These are phyloP conservation scores for Wickerhamiella sergipiensis DNA, from an alignment of 805 yeast species.

Conservation along the genomic window DNA sequence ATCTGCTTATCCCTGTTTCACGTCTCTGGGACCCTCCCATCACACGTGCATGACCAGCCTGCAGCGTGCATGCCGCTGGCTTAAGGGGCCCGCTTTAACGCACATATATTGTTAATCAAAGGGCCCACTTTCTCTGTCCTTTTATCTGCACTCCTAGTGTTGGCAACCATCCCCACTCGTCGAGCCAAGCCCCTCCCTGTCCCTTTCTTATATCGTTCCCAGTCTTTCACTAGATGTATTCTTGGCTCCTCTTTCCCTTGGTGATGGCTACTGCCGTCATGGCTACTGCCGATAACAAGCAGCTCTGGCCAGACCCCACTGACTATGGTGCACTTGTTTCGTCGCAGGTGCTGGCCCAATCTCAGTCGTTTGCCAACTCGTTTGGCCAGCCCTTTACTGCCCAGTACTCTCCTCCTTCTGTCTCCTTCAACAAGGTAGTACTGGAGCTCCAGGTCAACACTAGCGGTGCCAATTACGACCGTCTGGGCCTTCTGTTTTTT, in stretches of 20 bases:
- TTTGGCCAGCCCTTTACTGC: conserved; percentile 23
- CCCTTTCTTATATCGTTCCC: not conserved
- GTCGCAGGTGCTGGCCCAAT: conserved; percentile 10
- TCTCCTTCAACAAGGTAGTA: conserved; percentile 25
- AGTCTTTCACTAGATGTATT: not conserved
- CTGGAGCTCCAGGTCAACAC: conserved; percentile 23
- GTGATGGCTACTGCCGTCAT: not conserved
- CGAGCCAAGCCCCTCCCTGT: not conserved
- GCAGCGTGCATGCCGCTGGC: not conserved
- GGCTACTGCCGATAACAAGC: not conserved
- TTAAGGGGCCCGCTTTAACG: not conserved
- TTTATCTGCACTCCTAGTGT: not conserved
- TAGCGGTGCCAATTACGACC: conserved; percentile 27
- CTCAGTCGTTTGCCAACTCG: conserved; percentile 23
- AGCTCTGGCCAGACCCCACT: conserved; percentile 2
- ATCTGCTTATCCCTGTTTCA: not conserved
- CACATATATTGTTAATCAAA: not conserved
- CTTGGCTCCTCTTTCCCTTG: not conserved
- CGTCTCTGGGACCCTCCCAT: not conserved
- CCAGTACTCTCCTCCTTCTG: conserved; percentile 22
- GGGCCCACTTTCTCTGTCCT: not conserved
- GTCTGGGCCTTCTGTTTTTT: conserved; percentile 25
- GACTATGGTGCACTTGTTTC: conserved; percentile 8
- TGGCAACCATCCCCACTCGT: not conserved
- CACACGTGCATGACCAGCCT: not conserved